These are phyloP conservation scores for Euphorbia schlechtendalii DNA, from an alignment of 441 rosid species.

Conservation along the genomic window DNA sequence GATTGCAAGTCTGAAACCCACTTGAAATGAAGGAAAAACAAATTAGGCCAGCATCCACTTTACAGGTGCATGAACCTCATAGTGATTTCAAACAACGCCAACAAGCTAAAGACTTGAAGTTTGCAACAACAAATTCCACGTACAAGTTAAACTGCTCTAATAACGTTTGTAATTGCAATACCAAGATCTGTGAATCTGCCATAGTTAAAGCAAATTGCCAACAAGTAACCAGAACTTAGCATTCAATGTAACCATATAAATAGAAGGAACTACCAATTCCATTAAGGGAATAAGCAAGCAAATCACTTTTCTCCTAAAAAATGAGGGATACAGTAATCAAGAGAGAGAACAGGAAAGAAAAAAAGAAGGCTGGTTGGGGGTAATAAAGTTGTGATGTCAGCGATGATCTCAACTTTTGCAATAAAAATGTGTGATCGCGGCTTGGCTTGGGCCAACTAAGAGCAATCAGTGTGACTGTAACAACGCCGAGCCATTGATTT, in stretches of 20 bases:
- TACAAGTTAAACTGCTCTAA: too few species aligned
- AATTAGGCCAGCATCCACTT: background rate
- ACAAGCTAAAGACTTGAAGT: too few species aligned
- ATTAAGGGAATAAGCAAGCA: background rate
- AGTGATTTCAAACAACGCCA: too few species aligned
- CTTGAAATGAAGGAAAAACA: background rate
- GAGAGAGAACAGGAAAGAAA: background rate
- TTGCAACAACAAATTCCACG: too few species aligned
- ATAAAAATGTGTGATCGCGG: background rate
- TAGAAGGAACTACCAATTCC: background rate
- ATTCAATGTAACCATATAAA: too few species aligned
- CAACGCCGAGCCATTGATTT: constrained; percentile 52
- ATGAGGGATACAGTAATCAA: background rate
- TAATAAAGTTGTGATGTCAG: background rate
- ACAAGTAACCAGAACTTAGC: too few species aligned
- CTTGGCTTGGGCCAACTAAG: background rate
- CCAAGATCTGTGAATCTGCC: too few species aligned
- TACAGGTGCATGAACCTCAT: too few species aligned
- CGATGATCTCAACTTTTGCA: background rate
- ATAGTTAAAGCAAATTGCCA: too few species aligned
- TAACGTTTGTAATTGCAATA: too few species aligned
- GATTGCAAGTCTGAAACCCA: constrained; percentile 18
- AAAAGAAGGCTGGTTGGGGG: background rate
- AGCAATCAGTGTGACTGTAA: background rate
- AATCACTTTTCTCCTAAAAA: constrained; percentile 13